Conservation (phyloP, 2,329 filamentous ascomycete genomes). For the Penicillium sp. region DNA sequence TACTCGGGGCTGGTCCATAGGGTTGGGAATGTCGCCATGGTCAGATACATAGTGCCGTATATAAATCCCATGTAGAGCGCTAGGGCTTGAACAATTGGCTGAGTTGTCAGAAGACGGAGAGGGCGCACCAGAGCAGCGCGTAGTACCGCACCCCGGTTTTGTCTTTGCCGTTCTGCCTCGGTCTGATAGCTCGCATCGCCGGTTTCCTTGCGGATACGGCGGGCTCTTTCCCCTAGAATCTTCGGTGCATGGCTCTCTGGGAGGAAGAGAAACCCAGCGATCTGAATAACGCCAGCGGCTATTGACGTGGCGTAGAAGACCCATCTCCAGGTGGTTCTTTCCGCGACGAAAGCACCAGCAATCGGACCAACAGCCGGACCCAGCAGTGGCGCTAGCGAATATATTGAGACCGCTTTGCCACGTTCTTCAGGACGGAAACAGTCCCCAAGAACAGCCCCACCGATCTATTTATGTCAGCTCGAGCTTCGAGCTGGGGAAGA, state of each 20-base stretch:
- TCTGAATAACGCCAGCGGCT: slow-evolving; percentile 56
- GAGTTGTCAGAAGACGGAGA: background rate
- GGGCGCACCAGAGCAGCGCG: background rate
- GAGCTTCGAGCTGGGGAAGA: background rate
- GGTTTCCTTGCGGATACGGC: slow-evolving; percentile 16
- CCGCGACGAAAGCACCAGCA: slow-evolving; percentile 59
- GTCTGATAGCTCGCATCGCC: slow-evolving; percentile 17
- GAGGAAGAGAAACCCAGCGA: slow-evolving; percentile 56
- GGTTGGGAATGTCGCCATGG: slow-evolving; percentile 55
- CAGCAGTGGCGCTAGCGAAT: slow-evolving; percentile 58
- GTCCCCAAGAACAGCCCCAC: slow-evolving; percentile 6
- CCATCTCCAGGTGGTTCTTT: slow-evolving; percentile 66
- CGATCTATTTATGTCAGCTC: slow-evolving; percentile 19
- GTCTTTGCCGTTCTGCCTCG: slow-evolving; percentile 24
- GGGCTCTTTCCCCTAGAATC: slow-evolving; percentile 54
- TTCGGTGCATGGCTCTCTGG: slow-evolving; percentile 62
- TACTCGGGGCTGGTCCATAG: slow-evolving; percentile 14
- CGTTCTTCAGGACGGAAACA: slow-evolving; percentile 51
- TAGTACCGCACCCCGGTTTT: background rate
- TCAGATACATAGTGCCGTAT: slow-evolving; percentile 70
- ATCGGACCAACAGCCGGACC: slow-evolving; percentile 63
- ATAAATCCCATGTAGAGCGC: slow-evolving; percentile 1
- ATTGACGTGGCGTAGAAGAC: slow-evolving; percentile 65
- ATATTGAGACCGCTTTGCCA: slow-evolving; percentile 58
- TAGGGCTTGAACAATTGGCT: slow-evolving; percentile 4